These are phyloP conservation scores for Orobanche coerulescens DNA, from an alignment of 257 asterid species.

Conservation along the genomic window DNA sequence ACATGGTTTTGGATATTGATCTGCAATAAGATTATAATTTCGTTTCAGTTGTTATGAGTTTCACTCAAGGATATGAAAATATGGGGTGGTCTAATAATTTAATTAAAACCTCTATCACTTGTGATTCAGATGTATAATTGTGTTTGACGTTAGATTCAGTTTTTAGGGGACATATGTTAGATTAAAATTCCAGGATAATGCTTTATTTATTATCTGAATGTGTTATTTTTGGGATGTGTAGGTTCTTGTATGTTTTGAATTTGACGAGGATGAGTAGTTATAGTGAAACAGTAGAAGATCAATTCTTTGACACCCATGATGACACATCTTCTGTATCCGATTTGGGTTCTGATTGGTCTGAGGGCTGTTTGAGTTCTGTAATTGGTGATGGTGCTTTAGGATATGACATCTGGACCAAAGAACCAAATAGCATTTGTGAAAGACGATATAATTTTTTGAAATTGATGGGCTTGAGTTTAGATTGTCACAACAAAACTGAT, in stretches of 20 bases:
- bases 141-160: neutral
- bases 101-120: neutral
- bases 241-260: slow-evolving; percentile 28
- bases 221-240: slow-evolving; percentile 21
- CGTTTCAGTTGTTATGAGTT: neutral
- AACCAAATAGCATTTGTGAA: slow-evolving; percentile 50
- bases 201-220: neutral
- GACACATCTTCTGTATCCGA: slow-evolving; percentile 43
- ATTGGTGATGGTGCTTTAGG: slow-evolving; percentile 33
- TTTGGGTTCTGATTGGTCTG: slow-evolving; percentile 43
- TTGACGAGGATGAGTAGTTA: slow-evolving; percentile 34
- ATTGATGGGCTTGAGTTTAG: slow-evolving; percentile 57
- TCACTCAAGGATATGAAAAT: neutral
- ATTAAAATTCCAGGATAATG: neutral
- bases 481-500: slow-evolving; percentile 14
- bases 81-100: neutral
- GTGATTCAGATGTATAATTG: neutral
- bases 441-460: slow-evolving; percentile 58
- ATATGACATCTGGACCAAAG: slow-evolving; percentile 66
- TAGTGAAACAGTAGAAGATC: slow-evolving; percentile 38
- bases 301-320: slow-evolving; percentile 55
- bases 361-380: slow-evolving; percentile 32
- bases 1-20: slow-evolving; percentile 7
- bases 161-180: neutral
- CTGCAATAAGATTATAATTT: neutral